Evolutionary conservation across 139 green algal species (phyloP).

Genomic region (Tetradesmus lagerheimii): DNA sequence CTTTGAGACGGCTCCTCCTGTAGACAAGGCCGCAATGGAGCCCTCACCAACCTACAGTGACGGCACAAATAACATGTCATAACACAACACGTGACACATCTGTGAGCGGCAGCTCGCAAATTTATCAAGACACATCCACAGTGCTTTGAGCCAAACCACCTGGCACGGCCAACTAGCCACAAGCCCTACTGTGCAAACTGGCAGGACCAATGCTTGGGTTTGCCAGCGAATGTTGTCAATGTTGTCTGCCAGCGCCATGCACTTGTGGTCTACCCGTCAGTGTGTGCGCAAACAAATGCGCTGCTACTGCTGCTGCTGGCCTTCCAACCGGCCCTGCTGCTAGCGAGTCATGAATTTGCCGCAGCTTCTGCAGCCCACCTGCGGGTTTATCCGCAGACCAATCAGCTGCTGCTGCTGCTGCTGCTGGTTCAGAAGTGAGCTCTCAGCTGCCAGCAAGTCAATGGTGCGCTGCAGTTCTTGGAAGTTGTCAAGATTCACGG

Average conservation of each 20-base stretch:
- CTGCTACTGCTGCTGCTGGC: no score
- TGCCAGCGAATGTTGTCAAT: no score
- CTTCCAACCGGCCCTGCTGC: no score
- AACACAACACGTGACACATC: background rate
- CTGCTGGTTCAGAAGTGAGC: background rate
- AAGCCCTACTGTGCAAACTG: no score
- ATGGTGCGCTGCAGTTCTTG: constrained; percentile 50
- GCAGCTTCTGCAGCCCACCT: constrained; percentile 25
- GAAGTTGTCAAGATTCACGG: constrained; percentile 57
- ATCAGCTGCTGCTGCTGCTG: constrained; percentile 4
- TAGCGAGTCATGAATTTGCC: no score
- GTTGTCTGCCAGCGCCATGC: background rate
- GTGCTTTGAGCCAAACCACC: no score
- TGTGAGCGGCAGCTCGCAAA: no score
- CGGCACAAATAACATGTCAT: background rate
- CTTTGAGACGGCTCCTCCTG: constrained; percentile 49
- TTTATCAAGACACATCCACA: no score
- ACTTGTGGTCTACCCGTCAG: no score
- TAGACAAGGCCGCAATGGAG: constrained; percentile 52
- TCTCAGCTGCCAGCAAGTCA: constrained; percentile 33
- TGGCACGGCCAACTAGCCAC: no score
- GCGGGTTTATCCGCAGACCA: constrained; percentile 58
- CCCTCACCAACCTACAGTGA: constrained; percentile 53
- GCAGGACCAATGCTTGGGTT: no score
- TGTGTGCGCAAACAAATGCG: no score